Conservation (phyloP, 306 rosid species). For the Prunus kanzakura region DNA sequence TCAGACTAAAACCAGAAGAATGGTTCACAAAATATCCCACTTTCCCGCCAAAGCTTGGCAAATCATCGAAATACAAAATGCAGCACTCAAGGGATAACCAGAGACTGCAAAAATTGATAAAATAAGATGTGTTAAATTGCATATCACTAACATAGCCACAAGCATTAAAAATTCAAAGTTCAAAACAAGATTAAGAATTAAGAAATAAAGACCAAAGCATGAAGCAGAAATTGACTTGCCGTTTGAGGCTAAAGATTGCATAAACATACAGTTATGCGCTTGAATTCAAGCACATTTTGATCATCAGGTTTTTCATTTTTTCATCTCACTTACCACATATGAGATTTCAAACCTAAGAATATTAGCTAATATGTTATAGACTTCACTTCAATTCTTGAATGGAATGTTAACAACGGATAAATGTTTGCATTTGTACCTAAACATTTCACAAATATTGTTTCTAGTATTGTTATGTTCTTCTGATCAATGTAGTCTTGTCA, state of each 20-base stretch:
- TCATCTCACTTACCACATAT: background rate
- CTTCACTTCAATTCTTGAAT: background rate
- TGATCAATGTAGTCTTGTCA: background rate
- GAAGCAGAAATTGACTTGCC: too few relatives aligned
- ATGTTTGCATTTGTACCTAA: background rate
- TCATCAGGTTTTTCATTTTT: background rate
- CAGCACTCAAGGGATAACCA: constrained; percentile 69
- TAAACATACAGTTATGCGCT: background rate
- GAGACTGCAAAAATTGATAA: constrained; percentile 42
- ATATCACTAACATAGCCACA: background rate
- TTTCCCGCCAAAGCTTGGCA: constrained; percentile 45
- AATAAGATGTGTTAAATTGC: background rate
- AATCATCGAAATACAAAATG: constrained; percentile 59
- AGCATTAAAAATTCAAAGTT: too few relatives aligned
- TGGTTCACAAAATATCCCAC: constrained; percentile 56
- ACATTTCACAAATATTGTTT: background rate
- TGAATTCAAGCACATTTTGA: background rate
- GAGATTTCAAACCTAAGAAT: background rate
- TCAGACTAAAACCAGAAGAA: background rate
- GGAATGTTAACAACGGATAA: background rate
- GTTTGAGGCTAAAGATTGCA: background rate
- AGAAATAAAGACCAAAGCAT: too few relatives aligned
- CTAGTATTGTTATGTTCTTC: background rate
- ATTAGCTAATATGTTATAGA: background rate
- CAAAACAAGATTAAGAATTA: too few relatives aligned